Evolutionary conservation across 441 rosid species (phyloP).

Genomic region (Populus trichocarpa): DNA sequence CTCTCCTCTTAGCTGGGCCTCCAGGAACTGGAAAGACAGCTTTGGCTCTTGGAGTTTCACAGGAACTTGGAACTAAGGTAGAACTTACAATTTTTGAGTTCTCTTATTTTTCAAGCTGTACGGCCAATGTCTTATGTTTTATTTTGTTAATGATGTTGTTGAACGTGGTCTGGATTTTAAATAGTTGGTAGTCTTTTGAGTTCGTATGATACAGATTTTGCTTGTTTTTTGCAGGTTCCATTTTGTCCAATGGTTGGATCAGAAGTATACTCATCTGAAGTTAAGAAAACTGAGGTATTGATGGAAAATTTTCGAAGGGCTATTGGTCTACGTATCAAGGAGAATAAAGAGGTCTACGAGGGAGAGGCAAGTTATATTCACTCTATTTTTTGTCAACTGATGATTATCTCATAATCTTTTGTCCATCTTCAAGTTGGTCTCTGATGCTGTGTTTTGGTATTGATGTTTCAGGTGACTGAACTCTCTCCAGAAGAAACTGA

Average conservation of each 20-base stretch:
- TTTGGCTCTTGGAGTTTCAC: conserved; percentile 86
- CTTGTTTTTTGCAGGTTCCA: conserved; percentile 59
- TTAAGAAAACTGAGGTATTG: conserved; percentile 96
- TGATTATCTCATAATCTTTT: background rate
- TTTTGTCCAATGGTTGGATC: conserved; percentile 99
- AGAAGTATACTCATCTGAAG: conserved; percentile 96
- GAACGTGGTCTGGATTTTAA: background rate
- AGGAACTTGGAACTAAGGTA: conserved; percentile 98
- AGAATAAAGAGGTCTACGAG: conserved; percentile 93
- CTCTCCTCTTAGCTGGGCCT: conserved; percentile 90
- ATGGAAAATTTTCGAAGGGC: conserved; percentile 97
- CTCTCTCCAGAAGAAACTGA: conserved; percentile 96
- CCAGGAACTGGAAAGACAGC: conserved; percentile 99
- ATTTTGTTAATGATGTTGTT: background rate
- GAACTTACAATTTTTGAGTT: background rate
- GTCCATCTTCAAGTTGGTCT: conserved; percentile 4
- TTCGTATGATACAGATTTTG: background rate
- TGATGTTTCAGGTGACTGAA: conserved; percentile 72
- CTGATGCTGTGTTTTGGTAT: conserved; percentile 16
- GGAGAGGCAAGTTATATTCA: conserved; percentile 69
- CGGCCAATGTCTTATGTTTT: background rate
- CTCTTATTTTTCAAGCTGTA: background rate
- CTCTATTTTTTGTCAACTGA: background rate
- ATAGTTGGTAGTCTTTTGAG: background rate
- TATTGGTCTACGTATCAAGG: conserved; percentile 92